Evolutionary conservation across 768 basidiomycete genomes (phyloP), one percentile per base, ranked within the genome.

Genomic region (Holtermannia corniformis): DNA sequence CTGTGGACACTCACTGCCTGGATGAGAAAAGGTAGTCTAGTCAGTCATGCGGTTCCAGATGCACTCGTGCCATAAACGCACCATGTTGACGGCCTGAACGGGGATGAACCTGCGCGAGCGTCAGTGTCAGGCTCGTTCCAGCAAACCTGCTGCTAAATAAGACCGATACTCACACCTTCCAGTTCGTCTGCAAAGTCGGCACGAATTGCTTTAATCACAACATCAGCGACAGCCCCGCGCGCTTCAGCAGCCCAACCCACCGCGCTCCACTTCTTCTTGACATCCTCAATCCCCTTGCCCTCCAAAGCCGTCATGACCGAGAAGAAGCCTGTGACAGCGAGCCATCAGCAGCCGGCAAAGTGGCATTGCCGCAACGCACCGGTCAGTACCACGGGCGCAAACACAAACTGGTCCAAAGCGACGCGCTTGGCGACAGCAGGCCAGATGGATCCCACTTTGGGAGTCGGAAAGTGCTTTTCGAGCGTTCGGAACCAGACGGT

Each of bases 401-500:
- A 75, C 12, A 86, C 61, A 4, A 80, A 79, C 73, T 93, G 90
- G 68, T 92, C 90, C 23, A 91, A 76, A 72, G 79, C 86, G 4
- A 87, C 85, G 84, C 65, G 46, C 41, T 58, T 59, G 19, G 61
- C 52, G 0, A 64, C 59, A 19, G 56, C 61, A 23, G 58, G 58
- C 55, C 57, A 60, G 54, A 62, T 65, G 26, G 27, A 44, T 7
- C 32, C 32, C 16, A 16, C 16, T 7, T 7, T 16, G 7, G 32
- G 32, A 16, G 32, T 37, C 16, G 32, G 32, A 16, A 55, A 19
- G 24, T 50, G 55, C 41, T 57, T 52, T 61, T 86, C 82, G 50
- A 91, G 77, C 54, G 83, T 73, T 48, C 79, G 75, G 62, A 85
- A 87, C 88, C 89, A 92, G 55, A 81, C 84, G 1, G 87, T 86